A percentile compares a stretch with the other conserved stretches of the same genome.
Evolutionary conservation across 2,329 filamentous ascomycete genomes (phyloP).

Genomic region (Microcera coccophila): DNA sequence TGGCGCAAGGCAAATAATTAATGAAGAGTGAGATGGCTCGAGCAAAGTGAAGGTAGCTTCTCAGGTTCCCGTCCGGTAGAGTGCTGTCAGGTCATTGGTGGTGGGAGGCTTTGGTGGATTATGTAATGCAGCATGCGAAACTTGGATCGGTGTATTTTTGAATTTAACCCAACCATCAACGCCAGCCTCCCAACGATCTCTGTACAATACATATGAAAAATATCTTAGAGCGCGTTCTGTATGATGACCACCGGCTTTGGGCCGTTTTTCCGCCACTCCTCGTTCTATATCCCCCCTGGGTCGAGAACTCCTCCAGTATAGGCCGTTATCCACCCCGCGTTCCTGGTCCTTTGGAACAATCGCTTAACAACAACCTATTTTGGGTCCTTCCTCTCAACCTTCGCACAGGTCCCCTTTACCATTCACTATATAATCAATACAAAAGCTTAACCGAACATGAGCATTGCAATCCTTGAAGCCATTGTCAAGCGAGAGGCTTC

Average conservation of each 20-base stretch:
- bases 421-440: not conserved
- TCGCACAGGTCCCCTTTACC: too few relatives aligned
- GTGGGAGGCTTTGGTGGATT: not conserved
- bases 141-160: not conserved
- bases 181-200: not conserved
- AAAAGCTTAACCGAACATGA: not conserved
- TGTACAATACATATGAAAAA: not conserved
- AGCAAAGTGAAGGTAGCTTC: not conserved
- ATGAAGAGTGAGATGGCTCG: conserved; percentile 10
- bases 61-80: not conserved
- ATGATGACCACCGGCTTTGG: not conserved
- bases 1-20: conserved; percentile 13
- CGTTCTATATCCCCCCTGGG: not conserved
- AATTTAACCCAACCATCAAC: not conserved
- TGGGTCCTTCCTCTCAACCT: too few relatives aligned
- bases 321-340: not conserved
- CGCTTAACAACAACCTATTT: too few relatives aligned
- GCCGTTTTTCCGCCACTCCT: not conserved
- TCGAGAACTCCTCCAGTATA: not conserved
- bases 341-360: not conserved
- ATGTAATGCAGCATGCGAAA: not conserved
- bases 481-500: too few relatives aligned
- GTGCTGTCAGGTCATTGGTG: not conserved
- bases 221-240: not conserved
- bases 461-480: too few relatives aligned